phyloP scores from a whole-genome alignment of 2,329 filamentous ascomycete species.

The Endocalyx cinctus region DNA sequence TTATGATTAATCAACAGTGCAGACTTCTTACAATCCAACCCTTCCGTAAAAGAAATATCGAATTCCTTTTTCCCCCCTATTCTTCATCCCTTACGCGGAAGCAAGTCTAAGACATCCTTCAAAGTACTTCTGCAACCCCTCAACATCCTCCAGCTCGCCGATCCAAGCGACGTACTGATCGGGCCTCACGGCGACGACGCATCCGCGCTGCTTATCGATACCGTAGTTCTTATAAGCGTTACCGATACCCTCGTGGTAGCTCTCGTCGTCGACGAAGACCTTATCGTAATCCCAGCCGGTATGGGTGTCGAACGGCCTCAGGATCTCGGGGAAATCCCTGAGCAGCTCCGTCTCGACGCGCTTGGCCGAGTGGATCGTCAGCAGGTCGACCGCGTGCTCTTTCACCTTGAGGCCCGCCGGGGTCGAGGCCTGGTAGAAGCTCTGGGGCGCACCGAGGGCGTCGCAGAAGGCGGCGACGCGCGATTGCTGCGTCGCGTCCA shows the following conservation, averaged over 20 bases:
- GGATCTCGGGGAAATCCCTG: constrained; percentile 43
- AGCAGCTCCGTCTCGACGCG: constrained; percentile 45
- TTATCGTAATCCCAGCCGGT: constrained; percentile 53
- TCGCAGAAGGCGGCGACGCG: constrained; percentile 45
- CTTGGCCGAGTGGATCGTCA: constrained; percentile 55
- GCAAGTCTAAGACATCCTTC: too few relatives aligned
- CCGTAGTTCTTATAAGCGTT: constrained; percentile 54
- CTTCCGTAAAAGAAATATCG: too few relatives aligned
- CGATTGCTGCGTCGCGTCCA: constrained; percentile 35
- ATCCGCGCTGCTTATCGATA: constrained; percentile 49
- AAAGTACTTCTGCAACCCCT: constrained; percentile 15
- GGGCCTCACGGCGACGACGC: constrained; percentile 56
- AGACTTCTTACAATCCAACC: too few relatives aligned
- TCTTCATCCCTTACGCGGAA: too few relatives aligned
- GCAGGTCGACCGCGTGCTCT: constrained; percentile 50
- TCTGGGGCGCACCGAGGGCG: constrained; percentile 29
- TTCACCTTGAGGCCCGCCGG: constrained; percentile 26
- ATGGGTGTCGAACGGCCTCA: constrained; percentile 40
- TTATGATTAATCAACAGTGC: too few relatives aligned
- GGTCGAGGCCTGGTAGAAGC: constrained; percentile 30
- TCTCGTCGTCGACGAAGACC: constrained; percentile 50
- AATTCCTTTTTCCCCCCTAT: too few relatives aligned
- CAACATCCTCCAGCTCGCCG: constrained; percentile 22
- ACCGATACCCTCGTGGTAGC: constrained; percentile 49
- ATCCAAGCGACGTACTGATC: constrained; percentile 59